These are phyloP conservation scores for Chalara sp. DNA, from an alignment of 2,329 filamentous ascomycete species.

Conservation along the genomic window DNA sequence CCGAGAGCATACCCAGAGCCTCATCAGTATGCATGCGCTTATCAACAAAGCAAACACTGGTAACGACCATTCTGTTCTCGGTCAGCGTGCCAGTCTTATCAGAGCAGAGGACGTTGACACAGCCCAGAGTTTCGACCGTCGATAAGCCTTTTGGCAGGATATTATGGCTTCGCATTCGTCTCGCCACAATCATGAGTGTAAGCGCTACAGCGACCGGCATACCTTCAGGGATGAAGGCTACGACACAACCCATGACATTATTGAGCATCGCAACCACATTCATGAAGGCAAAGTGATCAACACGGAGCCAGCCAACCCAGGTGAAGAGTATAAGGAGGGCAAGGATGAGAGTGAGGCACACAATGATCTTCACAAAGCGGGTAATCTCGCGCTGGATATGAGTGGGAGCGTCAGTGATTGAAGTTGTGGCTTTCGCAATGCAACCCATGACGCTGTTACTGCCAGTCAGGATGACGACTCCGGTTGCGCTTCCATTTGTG, in stretches of 20 bases:
- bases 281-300: constrained; percentile 40
- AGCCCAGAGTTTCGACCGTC: constrained; percentile 60
- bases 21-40: constrained; percentile 30
- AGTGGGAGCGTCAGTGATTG: constrained; percentile 43
- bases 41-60: constrained; percentile 16
- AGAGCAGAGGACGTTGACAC: no score
- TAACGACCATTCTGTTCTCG: constrained; percentile 37
- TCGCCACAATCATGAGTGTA: constrained; percentile 61
- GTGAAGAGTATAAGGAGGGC: constrained; percentile 32
- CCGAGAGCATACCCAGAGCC: constrained; percentile 14
- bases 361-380: constrained; percentile 31
- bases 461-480: constrained; percentile 61
- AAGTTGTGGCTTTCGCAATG: constrained; percentile 60
- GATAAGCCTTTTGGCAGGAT: constrained; percentile 61
- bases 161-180: constrained; percentile 56
- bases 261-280: constrained; percentile 32
- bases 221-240: constrained; percentile 61
- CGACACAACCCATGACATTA: constrained; percentile 41
- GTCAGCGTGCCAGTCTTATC: no score
- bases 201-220: constrained; percentile 65
- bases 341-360: constrained; percentile 34
- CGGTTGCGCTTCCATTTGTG: constrained; percentile 63
- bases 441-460: constrained; percentile 71
- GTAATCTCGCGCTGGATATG: constrained; percentile 35
- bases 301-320: no score